phyloP scores from a whole-genome alignment of 2,329 filamentous ascomycete genomes.

The Aphanoascus verrucosus region DNA sequence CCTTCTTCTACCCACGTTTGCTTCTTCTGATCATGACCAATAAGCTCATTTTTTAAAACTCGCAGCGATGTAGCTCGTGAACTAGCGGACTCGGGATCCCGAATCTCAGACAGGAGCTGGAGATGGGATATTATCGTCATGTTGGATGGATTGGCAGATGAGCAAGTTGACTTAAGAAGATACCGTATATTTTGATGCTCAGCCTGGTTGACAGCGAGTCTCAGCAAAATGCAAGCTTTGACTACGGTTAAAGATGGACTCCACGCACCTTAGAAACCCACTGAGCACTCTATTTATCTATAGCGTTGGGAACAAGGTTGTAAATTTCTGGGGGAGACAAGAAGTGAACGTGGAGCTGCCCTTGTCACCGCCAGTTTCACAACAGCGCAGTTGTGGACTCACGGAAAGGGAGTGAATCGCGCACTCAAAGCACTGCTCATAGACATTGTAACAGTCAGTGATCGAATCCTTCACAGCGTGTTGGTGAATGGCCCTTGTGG shows the following conservation, averaged over 20 bases:
- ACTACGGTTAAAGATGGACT: neutral
- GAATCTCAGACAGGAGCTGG: slow-evolving; percentile 48
- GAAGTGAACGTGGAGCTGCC: too few relatives aligned
- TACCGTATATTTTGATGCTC: neutral
- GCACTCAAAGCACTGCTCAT: neutral
- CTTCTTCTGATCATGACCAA: slow-evolving; percentile 81
- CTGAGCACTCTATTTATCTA: neutral
- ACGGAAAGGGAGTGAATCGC: neutral
- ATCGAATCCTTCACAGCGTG: neutral
- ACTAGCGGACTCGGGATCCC: slow-evolving; percentile 39
- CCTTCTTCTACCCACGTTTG: slow-evolving; percentile 64
- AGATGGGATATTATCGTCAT: slow-evolving; percentile 48
- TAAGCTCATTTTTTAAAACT: slow-evolving; percentile 74
- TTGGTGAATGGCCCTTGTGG: neutral
- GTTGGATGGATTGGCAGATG: slow-evolving; percentile 1
- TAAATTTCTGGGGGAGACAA: neutral
- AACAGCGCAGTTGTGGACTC: neutral
- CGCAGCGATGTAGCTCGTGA: slow-evolving; percentile 49
- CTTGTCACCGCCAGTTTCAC: too few relatives aligned
- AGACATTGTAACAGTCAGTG: too few relatives aligned
- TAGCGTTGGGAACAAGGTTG: neutral
- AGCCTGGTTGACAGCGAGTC: too few relatives aligned
- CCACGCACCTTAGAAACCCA: neutral
- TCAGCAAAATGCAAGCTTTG: too few relatives aligned
- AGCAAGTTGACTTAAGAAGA: neutral